Evolutionary conservation across 148 eudicot genomes (phyloP), one percentile per base, ranked within the genome.

Genomic region (Nepenthes gracilis): DNA sequence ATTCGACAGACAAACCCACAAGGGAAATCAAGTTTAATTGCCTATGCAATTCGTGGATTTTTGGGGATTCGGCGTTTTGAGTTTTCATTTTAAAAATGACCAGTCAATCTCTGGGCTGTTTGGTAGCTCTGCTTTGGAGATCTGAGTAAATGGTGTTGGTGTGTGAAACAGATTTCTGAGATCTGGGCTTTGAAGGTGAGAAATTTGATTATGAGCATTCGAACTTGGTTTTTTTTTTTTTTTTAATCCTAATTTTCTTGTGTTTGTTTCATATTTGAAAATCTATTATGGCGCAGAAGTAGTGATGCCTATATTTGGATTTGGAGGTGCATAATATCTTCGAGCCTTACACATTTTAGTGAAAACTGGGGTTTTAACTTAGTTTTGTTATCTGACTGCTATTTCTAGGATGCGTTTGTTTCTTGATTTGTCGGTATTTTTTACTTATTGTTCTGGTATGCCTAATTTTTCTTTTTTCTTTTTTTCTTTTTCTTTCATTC

Each of bases 101-200:
- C 2, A 43, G 56, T 48, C 59, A 53, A 63, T 6, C 59, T 54
- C 36, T 57, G 67, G 63, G 75, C 45, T 59, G 54, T 70, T 66
- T 40, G 33, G 77, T 62, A 57, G 52, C 58, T 59, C 35, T 57
- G 52, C 23, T 6, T 35, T 36, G 59, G 66, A 72, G 81, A 75
- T 81, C 68, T 51, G 62, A 50, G 75, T 47, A 73, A 59, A 55
- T 35, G 23, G 62, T 35, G 59, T 75, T 47, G 14, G 35, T 67
- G 49, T 47, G 59, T 58, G 68, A 47, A 57, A 69, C 36, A 54
- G 60, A 47, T 43, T 47, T 60, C 51, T 53, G 74, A 67, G 81
- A 75, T 78, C 78, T 75, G 79, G 63, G 48, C 32, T 73, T 33
- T 72, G 57, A 37, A 69, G 67, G 70, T 62, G 55, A 66, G 55